Base-by-base conservation (phyloP, 1,139 yeast species). In the Yamadazyma pseudoaaseri region DNA sequence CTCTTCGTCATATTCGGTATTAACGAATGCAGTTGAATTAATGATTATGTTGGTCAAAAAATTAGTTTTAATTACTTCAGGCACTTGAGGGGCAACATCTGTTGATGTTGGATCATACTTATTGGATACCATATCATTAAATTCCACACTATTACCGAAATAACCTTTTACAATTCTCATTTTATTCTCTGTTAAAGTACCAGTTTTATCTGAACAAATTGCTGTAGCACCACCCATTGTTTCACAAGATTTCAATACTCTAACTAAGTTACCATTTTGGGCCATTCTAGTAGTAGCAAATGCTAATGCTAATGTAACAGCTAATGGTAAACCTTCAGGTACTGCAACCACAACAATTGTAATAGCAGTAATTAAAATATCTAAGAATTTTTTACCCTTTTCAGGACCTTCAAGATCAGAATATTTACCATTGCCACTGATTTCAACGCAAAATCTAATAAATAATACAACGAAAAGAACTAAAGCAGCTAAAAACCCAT, bases 221-320 rank as follows among this genome's bases (percentile, higher is more conserved):
- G 97, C 92, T 10, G 98, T 92, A 3, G 97, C 98, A 29, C 96
- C 90, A 31, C 99, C 98, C 98, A 92, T 92, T 11, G 96, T 92
- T 61, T 92, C 99, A 73, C 98, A 92, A 30, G 96, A 83, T 51
- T 81, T 82, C 48, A 92, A 71, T 5, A 87, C 96, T 49, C 98
- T 78, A n/a, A 92, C 98, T 52, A 92, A 69, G 56, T 92, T 92
- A 49, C 95, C 95, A 58, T 92, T 96, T 57, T 86, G 86, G 16
- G 96, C 90, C 98, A 92, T 92, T 61, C 97, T 76, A 8, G 96
- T 90, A 3, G 98, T 92, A 2, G 98, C 98, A 67, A 92, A 92
- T 0, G 98, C 98, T 48, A 92, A 71, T 0, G 98, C 96, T 33
- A 92, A 70, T 1, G 98, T 92, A 16, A 92, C 98, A 0, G 98